Evolutionary conservation across 2,329 filamentous ascomycete genomes (phyloP).

Genomic region (Whalleya microplaca): DNA sequence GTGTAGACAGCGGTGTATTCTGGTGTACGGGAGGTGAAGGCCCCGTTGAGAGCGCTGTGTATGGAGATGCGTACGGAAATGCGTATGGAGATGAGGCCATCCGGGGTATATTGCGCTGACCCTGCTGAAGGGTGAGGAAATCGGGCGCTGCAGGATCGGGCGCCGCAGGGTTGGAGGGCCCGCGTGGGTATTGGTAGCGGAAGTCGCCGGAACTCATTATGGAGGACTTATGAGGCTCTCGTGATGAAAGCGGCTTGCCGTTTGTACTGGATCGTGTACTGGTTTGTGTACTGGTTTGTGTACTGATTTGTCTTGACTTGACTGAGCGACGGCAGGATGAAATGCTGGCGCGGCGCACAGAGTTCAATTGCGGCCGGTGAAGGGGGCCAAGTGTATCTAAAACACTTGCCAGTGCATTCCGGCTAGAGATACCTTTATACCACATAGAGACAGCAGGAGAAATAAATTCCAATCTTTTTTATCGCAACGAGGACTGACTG

Average conservation of each 20-base stretch:
- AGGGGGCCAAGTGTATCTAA: not conserved
- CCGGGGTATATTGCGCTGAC: too few relatives aligned
- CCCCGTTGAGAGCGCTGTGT: too few relatives aligned
- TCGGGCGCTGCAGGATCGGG: not conserved
- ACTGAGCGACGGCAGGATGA: not conserved
- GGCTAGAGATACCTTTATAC: not conserved
- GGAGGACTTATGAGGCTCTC: not conserved
- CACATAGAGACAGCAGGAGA: conserved; percentile 3
- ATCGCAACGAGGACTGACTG: too few relatives aligned
- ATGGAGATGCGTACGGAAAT: too few relatives aligned
- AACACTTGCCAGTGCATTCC: not conserved
- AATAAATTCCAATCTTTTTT: too few relatives aligned
- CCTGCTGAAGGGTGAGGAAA: not conserved
- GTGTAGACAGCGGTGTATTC: too few relatives aligned
- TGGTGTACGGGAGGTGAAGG: too few relatives aligned
- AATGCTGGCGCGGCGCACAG: not conserved
- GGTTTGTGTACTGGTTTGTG: too few relatives aligned
- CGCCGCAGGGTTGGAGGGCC: not conserved
- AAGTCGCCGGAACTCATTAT: not conserved
- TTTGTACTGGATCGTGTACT: not conserved
- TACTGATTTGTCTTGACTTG: not conserved
- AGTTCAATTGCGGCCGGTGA: not conserved
- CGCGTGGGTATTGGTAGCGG: not conserved
- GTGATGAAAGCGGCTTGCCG: not conserved
- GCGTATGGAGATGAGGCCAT: too few relatives aligned